Evolutionary conservation across 2,329 filamentous ascomycete species (phyloP).

Genomic region (Ascochyta pisi): DNA sequence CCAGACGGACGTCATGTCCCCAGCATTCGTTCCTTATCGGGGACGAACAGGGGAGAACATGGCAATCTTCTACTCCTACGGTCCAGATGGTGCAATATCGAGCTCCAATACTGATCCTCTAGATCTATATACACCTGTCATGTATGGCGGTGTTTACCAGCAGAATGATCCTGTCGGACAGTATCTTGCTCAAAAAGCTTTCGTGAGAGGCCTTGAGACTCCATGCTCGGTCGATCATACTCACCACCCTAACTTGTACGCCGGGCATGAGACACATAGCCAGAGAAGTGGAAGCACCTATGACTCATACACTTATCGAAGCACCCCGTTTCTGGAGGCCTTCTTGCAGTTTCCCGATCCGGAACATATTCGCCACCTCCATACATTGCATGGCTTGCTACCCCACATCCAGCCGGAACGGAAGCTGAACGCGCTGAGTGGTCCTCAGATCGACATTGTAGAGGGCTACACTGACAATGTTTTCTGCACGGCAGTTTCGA

Average conservation of each 20-base stretch:
- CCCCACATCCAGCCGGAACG: slow-evolving; percentile 25
- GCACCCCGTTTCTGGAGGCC: background rate
- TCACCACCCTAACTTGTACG: background rate
- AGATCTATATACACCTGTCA: background rate
- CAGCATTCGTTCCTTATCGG: background rate
- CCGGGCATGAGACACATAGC: background rate
- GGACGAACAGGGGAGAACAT: background rate
- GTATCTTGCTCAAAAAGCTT: slow-evolving; percentile 1
- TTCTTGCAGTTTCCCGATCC: slow-evolving; percentile 21
- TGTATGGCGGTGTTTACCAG: background rate
- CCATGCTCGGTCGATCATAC: background rate
- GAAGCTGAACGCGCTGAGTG: slow-evolving; percentile 15
- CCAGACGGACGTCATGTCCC: slow-evolving; percentile 1
- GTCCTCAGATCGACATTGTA: slow-evolving; percentile 22
- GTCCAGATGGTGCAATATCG: background rate
- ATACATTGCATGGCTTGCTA: slow-evolving; percentile 23
- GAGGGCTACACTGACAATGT: slow-evolving; percentile 13
- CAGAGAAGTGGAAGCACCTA: background rate
- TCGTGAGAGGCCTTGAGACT: background rate
- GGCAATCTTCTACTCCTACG: background rate
- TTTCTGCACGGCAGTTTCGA: slow-evolving; percentile 18
- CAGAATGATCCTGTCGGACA: slow-evolving; percentile 5
- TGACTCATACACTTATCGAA: slow-evolving; percentile 4
- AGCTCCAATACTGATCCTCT: background rate
- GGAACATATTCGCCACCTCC: slow-evolving; percentile 28